Base-by-base conservation (phyloP, 2,329 filamentous ascomycete genomes). In the Parasarocladium wereldwijsianum region DNA sequence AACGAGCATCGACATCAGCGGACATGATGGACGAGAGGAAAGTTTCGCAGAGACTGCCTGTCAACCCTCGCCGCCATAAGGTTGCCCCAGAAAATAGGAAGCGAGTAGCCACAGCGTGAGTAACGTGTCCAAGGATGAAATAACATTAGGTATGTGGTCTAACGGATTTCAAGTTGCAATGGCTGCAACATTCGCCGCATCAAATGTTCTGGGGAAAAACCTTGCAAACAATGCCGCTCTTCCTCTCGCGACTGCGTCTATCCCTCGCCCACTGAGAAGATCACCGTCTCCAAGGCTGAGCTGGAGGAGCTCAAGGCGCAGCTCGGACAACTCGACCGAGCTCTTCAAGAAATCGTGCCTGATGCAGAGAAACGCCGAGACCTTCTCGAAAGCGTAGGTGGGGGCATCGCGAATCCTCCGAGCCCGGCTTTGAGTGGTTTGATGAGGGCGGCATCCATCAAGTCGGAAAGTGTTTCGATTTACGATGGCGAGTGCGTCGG, bases 181-280 rank as follows among this genome's bases (percentile, higher is more conserved):
- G 57, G 49, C 42, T 67, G 63, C 48, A 67, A 67, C 45, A 42
- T 64, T 26, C 57, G 62, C 25, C 56, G 63, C 34, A 59, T 64
- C 43, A 66, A 62, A 38, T 67, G 63, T 44, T 64, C 60, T 9
- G 63, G 63, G 26, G 54, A 62, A 4, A 45, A 41, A n/a, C 63
- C 63, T 0, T 67, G 63, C 40, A 41, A 43, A 23, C 58, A 63
- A 37, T 67, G 63, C 39, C 39, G 42, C 15, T 49, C 48, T 20
- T 46, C 55, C 17, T 51, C 54, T 18, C 51, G 63, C 33, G 54
- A 60, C 8, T 67, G 63, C 42, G 38, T 57, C 29, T 67, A 66
- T 40, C 63, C 63, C 12, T 42, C 44, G n/a, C 36, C 48, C 4
- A 40, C 58, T 21, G 56, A 62, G 37, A 62, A 61, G 35, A 45